These are phyloP conservation scores for Vanderwaltozyma yarrowii DNA, from an alignment of 805 yeast genomes.

Conservation along the genomic window DNA sequence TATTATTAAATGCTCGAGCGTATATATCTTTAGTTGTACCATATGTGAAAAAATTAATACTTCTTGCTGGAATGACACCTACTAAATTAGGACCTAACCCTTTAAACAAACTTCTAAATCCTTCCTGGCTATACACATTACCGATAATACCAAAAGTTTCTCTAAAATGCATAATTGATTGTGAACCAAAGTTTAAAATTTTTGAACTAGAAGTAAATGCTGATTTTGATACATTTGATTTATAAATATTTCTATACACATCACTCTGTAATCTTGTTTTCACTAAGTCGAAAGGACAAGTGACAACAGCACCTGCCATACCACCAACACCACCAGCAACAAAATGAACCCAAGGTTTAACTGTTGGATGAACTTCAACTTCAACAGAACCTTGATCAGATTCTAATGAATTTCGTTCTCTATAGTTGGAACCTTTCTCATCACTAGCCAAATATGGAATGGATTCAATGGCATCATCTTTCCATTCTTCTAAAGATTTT, in stretches of 20 bases:
- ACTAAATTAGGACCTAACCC: slow-evolving; percentile 95
- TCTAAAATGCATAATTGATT: slow-evolving; percentile 57
- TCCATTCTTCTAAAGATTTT: slow-evolving; percentile 28
- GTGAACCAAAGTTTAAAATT: slow-evolving; percentile 29
- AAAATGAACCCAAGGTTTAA: slow-evolving; percentile 61
- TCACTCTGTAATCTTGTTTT: slow-evolving; percentile 92
- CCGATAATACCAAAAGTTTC: slow-evolving; percentile 72
- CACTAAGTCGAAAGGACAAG: slow-evolving; percentile 94
- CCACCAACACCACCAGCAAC: slow-evolving; percentile 95
- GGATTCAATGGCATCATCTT: slow-evolving; percentile 48
- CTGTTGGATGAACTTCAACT: slow-evolving; percentile 16
- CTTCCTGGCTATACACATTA: slow-evolving; percentile 65
- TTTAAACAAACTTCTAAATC: slow-evolving; percentile 76
- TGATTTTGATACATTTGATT: slow-evolving; percentile 13
- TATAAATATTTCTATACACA: slow-evolving; percentile 52
- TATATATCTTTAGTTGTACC: slow-evolving; percentile 82
- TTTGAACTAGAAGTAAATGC: slow-evolving; percentile 3
- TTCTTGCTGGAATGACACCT: slow-evolving; percentile 96
- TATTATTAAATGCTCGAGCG: slow-evolving; percentile 55
- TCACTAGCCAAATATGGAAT: slow-evolving; percentile 58
- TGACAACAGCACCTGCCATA: slow-evolving; percentile 91
- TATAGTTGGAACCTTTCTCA: slow-evolving; percentile 51
- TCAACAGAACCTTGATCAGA: slow-evolving; percentile 5
- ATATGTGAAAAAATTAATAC: slow-evolving; percentile 92
- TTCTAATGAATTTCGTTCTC: slow-evolving; percentile 29